Conservation (phyloP, 257 asterid species). For the Voacanga thouarsii region DNA sequence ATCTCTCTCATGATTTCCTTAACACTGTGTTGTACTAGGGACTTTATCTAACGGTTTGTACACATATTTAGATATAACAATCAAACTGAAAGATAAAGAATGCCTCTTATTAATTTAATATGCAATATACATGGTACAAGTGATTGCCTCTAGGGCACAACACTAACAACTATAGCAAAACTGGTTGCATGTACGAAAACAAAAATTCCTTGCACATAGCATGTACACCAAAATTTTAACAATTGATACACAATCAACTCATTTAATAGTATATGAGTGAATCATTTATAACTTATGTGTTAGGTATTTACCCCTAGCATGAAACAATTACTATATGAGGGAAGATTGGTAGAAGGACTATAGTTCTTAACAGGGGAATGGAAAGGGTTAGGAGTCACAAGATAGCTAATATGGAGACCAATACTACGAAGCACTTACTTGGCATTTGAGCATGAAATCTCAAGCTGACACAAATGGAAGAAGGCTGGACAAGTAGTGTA, state of each 20-base stretch:
- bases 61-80: too few relatives aligned
- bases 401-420: slow-evolving; percentile 28
- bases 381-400: slow-evolving; percentile 35
- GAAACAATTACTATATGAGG: slow-evolving; percentile 34
- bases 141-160: too few relatives aligned
- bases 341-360: slow-evolving; percentile 25
- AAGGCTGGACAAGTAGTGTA: slow-evolving; percentile 24
- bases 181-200: background rate
- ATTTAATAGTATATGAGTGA: background rate
- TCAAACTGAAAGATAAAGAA: too few relatives aligned
- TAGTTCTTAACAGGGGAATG: slow-evolving; percentile 33
- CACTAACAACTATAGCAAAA: background rate
- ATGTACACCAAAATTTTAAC: background rate
- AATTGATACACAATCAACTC: background rate
- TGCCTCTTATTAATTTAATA: too few relatives aligned
- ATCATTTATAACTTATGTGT: slow-evolving; percentile 1
- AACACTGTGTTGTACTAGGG: too few relatives aligned
- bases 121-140: too few relatives aligned
- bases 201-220: background rate
- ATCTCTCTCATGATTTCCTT: too few relatives aligned
- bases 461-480: slow-evolving; percentile 26
- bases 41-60: too few relatives aligned
- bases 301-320: slow-evolving; percentile 33
- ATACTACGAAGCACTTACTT: slow-evolving; percentile 21
- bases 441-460: slow-evolving; percentile 25